These are phyloP conservation scores for Trebouxia sp. DNA, from an alignment of 139 green algal species.

Conservation along the genomic window DNA sequence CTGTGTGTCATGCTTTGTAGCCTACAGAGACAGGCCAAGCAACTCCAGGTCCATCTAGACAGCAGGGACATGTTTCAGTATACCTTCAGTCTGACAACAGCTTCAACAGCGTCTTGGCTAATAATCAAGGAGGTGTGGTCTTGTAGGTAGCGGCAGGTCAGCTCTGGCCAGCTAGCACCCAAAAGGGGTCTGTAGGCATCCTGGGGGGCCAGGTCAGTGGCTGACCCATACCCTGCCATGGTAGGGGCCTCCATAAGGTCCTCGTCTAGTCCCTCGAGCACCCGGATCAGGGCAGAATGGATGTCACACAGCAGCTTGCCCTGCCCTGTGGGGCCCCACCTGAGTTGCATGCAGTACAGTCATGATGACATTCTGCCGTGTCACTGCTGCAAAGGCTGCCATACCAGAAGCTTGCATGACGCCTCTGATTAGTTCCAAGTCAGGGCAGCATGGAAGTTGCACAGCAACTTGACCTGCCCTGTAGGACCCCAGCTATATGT, in stretches of 20 bases:
- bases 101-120: background rate
- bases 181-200: slow-evolving; percentile 39
- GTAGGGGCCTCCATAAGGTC: slow-evolving; percentile 34
- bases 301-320: slow-evolving; percentile 35
- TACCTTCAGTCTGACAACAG: slow-evolving; percentile 3
- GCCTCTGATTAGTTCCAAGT: too few species aligned
- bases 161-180: slow-evolving; percentile 34
- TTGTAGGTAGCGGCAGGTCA: slow-evolving; percentile 27
- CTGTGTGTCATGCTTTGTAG: too few species aligned
- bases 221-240: slow-evolving; percentile 25
- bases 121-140: background rate
- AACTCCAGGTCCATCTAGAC: too few species aligned
- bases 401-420: too few species aligned
- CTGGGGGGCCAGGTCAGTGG: slow-evolving; percentile 33
- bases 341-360: too few species aligned
- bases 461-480: slow-evolving; percentile 33
- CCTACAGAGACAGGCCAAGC: too few species aligned
- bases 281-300: slow-evolving; percentile 33
- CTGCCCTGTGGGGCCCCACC: slow-evolving; percentile 29
- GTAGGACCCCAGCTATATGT: background rate
- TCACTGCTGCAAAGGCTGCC: too few species aligned
- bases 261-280: slow-evolving; percentile 34
- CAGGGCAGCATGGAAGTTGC: slow-evolving; percentile 36
- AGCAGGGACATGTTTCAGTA: background rate
- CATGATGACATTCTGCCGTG: too few species aligned